A percentile compares a stretch with the other conserved stretches of the same genome.
Evolutionary conservation across 106 monocot genomes (phyloP).

Genomic region (Platanthera guangdongensis): DNA sequence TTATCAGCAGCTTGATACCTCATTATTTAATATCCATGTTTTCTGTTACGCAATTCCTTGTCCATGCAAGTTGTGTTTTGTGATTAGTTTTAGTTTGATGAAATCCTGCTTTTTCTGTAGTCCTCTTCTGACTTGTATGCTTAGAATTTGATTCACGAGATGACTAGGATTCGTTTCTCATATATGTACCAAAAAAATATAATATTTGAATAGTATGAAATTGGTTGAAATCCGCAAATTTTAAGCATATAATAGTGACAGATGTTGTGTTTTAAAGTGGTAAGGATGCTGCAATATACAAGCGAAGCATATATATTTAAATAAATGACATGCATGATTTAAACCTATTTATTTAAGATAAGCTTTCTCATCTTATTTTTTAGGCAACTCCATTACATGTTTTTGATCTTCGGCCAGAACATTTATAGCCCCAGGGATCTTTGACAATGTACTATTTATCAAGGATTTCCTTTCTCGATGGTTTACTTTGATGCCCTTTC

Average conservation of each 20-base stretch:
- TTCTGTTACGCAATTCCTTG: slow-evolving; percentile 1
- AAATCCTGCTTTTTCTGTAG: neutral
- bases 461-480: too few species aligned
- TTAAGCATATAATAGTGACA: neutral
- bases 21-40: neutral
- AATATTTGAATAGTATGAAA: neutral
- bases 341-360: too few species aligned
- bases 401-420: too few species aligned
- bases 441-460: too few species aligned
- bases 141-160: neutral
- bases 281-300: too few species aligned
- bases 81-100: neutral
- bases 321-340: too few species aligned
- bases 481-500: too few species aligned
- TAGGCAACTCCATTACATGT: too few species aligned
- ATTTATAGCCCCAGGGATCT: too few species aligned
- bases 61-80: neutral
- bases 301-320: too few species aligned
- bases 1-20: neutral
- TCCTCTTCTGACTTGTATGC: neutral
- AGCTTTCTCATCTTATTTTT: too few species aligned
- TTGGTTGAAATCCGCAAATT: neutral
- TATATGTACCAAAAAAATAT: neutral
- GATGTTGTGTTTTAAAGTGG: too few species aligned
- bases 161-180: neutral